These are phyloP conservation scores for Colletotrichum limetticola DNA, from an alignment of 2,329 filamentous ascomycete species.

Conservation along the genomic window DNA sequence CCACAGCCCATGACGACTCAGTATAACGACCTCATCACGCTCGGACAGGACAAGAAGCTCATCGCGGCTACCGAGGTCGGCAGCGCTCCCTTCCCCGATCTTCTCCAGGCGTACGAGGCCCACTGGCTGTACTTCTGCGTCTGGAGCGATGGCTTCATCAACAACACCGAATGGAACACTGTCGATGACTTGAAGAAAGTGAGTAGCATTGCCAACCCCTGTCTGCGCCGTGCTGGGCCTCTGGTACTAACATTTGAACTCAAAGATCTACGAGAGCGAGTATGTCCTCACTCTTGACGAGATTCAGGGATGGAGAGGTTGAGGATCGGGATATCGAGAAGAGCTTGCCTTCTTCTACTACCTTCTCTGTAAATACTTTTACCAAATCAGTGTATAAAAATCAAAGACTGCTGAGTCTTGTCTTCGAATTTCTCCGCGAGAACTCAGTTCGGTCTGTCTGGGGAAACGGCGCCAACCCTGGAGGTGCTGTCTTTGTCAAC, in stretches of 20 bases:
- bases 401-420: background rate
- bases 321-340: background rate
- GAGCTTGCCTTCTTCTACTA: background rate
- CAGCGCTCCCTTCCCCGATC: constrained; percentile 53
- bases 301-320: constrained; percentile 45
- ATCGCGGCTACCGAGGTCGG: constrained; percentile 60
- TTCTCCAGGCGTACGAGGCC: constrained; percentile 54
- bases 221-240: background rate
- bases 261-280: constrained; percentile 44
- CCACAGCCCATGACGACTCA: constrained; percentile 52
- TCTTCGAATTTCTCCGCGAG: no score
- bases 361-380: constrained; percentile 17
- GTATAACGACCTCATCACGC: constrained; percentile 54
- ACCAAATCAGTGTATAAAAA: background rate
- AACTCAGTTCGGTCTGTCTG: no score
- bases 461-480: no score
- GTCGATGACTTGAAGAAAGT: constrained; percentile 51
- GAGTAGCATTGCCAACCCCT: rapidly evolving
- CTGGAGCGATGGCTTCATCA: constrained; percentile 57
- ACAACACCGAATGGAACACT: constrained; percentile 52
- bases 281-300: constrained; percentile 48
- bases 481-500: no score
- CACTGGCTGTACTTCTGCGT: constrained; percentile 61
- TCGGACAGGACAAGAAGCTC: constrained; percentile 58
- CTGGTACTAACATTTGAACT: background rate